phyloP scores from a whole-genome alignment of 2,329 filamentous ascomycete species.

The Cercospora berteroae region DNA sequence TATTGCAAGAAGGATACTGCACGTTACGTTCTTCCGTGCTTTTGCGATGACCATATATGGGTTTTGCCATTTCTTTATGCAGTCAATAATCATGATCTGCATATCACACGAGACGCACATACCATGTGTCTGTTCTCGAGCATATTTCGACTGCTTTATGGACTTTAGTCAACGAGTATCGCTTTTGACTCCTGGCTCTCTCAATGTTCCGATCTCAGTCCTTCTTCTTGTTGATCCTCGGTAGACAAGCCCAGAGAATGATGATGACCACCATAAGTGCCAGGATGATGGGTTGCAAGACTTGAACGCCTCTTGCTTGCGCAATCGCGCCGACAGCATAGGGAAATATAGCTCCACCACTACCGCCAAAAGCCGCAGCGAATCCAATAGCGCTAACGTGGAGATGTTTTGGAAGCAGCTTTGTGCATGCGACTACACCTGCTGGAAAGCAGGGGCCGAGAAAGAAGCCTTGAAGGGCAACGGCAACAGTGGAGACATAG shows the following conservation, averaged over 20 bases:
- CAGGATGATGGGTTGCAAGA: constrained; percentile 60
- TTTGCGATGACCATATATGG: neutral
- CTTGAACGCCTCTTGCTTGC: constrained; percentile 58
- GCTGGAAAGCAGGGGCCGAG: constrained; percentile 77
- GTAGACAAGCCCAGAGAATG: constrained; percentile 52
- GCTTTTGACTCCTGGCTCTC: neutral
- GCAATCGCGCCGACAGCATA: constrained; percentile 68
- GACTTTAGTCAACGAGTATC: neutral
- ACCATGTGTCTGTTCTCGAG: neutral
- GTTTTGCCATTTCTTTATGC: neutral
- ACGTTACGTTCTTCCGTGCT: neutral
- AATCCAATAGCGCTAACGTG: constrained; percentile 83
- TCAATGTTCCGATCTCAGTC: constrained; percentile 24
- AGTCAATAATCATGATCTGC: neutral
- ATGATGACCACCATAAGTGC: constrained; percentile 53
- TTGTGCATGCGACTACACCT: constrained; percentile 69
- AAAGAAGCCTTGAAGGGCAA: constrained; percentile 73
- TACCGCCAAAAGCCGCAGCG: constrained; percentile 72
- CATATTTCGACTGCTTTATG: neutral
- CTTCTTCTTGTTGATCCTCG: constrained; percentile 46
- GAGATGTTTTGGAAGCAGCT: constrained; percentile 67
- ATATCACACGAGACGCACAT: neutral
- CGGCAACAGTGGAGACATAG: constrained; percentile 68
- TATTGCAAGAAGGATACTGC: neutral
- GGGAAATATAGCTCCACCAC: constrained; percentile 66